Base-by-base conservation (phyloP, 345 rosid genomes). In the Citrus mangshanensis region DNA sequence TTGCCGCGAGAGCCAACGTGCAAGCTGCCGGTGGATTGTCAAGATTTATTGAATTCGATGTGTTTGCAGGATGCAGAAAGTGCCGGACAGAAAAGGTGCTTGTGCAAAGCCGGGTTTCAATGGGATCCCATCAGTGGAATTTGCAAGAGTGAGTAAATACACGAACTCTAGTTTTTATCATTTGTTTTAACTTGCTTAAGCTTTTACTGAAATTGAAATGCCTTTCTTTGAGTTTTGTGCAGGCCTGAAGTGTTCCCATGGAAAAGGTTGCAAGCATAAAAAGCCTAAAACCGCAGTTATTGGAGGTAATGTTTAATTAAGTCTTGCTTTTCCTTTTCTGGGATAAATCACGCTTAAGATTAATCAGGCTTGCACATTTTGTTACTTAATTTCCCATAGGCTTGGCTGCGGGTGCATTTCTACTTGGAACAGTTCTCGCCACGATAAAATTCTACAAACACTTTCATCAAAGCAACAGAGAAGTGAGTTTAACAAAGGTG, bases 201-300 rank as follows among this genome's bases (percentile, higher is more conserved):
- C 34, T 42, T 25, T 42, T 25, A 6, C 14, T 28, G 21, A 9
- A 55, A 21, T 25, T 27, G 51, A 46, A 27, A 22, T 70, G 12
- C 4, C 28, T 70, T 79, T 46, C 27, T 66, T 14, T 46, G 51
- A 13, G 51, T 63, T 81, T 78, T 34, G 69, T 72, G 75, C 30
- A 90, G 93, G 85, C 74, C 72, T 70, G 40, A 89, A 86, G 75
- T 92, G 90, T 54, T 63, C 22, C n/a, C 87, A 68, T 3, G 89
- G 88, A 75, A 87, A 83, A 81, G 83, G 72, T 38, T 91, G 93
- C 90, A 83, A 83, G 67, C 76, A 76, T 46, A 62, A 71, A 77
- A 85, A 87, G 85, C 35, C 9, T 27, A 42, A 34, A 32, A 9
- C 51, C 13, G 18, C 18, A 46, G 18, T 46, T 13, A 46, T 46